Evolutionary conservation across 257 asterid species (phyloP), one percentile per base, ranked within the genome.

Genomic region (Eucommia ulmoides): DNA sequence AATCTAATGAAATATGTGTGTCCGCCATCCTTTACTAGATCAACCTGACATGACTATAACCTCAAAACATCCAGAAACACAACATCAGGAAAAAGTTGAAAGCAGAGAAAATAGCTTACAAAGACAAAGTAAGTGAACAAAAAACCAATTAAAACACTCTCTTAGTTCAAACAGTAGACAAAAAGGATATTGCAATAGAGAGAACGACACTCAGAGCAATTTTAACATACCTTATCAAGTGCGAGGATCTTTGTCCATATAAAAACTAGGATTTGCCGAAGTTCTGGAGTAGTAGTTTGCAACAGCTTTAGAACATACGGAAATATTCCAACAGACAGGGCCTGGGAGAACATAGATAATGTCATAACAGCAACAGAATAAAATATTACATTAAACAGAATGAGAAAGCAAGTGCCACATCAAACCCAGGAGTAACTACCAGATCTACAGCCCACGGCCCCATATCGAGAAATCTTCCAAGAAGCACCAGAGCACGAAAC

Each of bases 161-260:
- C n/a, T n/a, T n/a, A n/a, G n/a, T n/a, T n/a, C 6, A 29, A 29
- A 29, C 12, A 12, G 38, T 5, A 29, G 38, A 29, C 12, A 29
- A 12, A 29, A 29, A 29, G 12, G 6, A 29, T 29, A 29, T 12
- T 5, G 7, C 7, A 29, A 29, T 12, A 29, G 38, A 12, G n/a
- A n/a, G n/a, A n/a, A 7, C 38, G 38, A 7, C 12, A 29, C 7
- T 29, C 38, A 29, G 8, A 12, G 8, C 38, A 29, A 5, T 5
- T 29, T 29, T 38, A 7, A 35, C 10, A 2, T 75, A 82, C 97
- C 97, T 88, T 88, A 63, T 88, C 97, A 21, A 88, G 79, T 9
- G 97, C 97, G 56, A 88, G 95, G 65, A 88, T 88, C 74, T 88
- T 88, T 55, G 97, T 88, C 97, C 97, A 88, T 61, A 88, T 84